These are phyloP conservation scores for Termitomyces sp. DNA, from an alignment of 768 basidiomycete genomes.

Conservation along the genomic window DNA sequence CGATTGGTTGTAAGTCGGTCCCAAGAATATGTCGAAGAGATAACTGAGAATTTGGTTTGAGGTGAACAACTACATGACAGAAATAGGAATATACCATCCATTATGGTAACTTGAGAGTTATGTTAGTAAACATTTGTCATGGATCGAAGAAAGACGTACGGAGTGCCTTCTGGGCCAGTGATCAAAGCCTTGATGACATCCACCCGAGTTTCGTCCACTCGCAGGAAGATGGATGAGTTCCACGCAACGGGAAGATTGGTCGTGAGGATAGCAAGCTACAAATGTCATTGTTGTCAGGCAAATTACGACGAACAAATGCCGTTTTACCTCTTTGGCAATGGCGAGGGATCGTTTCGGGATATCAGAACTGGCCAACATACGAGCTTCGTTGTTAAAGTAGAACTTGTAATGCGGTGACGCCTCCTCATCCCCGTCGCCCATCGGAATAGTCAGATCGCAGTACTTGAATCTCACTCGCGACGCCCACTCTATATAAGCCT, in stretches of 20 bases:
- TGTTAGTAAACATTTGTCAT: constrained; percentile 5
- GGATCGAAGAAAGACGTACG: constrained; percentile 43
- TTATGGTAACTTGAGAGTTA: constrained; percentile 65
- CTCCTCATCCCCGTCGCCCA: constrained; percentile 35
- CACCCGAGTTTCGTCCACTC: constrained; percentile 88
- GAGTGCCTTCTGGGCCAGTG: constrained; percentile 91
- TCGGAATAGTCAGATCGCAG: constrained; percentile 69
- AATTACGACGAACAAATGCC: constrained; percentile 2
- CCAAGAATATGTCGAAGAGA: constrained; percentile 91
- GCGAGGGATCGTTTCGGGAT: constrained; percentile 90
- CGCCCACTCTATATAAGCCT: constrained; percentile 83
- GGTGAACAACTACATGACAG: not conserved
- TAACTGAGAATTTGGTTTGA: constrained; percentile 8
- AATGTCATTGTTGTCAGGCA: not conserved
- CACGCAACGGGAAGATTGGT: constrained; percentile 93
- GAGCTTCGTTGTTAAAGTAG: constrained; percentile 76
- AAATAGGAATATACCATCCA: constrained; percentile 60
- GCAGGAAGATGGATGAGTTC: constrained; percentile 90
- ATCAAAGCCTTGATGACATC: constrained; percentile 91
- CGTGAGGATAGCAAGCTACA: constrained; percentile 84
- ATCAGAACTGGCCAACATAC: constrained; percentile 78
- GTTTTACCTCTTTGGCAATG: constrained; percentile 84
- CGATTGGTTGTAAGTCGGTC: constrained; percentile 82
- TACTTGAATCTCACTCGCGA: constrained; percentile 82
- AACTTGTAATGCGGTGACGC: constrained; percentile 73